Evolutionary conservation across 1,139 yeast genomes (phyloP).

Genomic region (Petasospora rhodanensis): DNA sequence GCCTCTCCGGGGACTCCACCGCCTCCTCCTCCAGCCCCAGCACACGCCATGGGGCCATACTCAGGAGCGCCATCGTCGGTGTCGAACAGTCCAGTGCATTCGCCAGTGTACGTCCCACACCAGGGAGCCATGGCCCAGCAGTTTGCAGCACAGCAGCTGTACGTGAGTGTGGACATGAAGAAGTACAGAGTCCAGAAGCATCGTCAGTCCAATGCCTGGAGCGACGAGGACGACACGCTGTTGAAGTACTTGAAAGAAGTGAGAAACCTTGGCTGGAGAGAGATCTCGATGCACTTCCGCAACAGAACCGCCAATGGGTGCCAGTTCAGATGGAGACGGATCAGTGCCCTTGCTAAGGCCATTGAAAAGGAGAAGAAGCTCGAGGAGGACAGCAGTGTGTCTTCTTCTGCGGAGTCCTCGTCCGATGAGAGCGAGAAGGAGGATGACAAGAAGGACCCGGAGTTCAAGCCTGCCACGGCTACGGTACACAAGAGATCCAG

Average conservation of each 20-base stretch:
- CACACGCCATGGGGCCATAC: too few species aligned
- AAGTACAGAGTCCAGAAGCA: slow-evolving; percentile 9
- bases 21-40: slow-evolving; percentile 3
- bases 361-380: slow-evolving; percentile 3
- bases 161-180: background rate
- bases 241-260: slow-evolving; percentile 66
- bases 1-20: too few species aligned
- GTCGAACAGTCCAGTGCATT: background rate
- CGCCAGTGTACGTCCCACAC: slow-evolving; percentile 2
- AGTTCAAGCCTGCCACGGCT: too few species aligned
- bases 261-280: slow-evolving; percentile 73
- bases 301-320: slow-evolving; percentile 76
- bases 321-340: slow-evolving; percentile 73
- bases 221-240: slow-evolving; percentile 63
- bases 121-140: background rate
- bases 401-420: slow-evolving; percentile 3
- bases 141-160: background rate
- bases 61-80: background rate
- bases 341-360: slow-evolving; percentile 31
- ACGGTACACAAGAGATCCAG: background rate
- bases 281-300: slow-evolving; percentile 60
- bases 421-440: slow-evolving; percentile 3
- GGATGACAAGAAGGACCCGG: background rate
- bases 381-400: too few species aligned
- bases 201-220: slow-evolving; percentile 44